Percentiles rank a stretch among this genome's conserved stretches.
Conservation (phyloP, 371 early-diverging fungal species). For the Sporodiniella umbellata region DNA sequence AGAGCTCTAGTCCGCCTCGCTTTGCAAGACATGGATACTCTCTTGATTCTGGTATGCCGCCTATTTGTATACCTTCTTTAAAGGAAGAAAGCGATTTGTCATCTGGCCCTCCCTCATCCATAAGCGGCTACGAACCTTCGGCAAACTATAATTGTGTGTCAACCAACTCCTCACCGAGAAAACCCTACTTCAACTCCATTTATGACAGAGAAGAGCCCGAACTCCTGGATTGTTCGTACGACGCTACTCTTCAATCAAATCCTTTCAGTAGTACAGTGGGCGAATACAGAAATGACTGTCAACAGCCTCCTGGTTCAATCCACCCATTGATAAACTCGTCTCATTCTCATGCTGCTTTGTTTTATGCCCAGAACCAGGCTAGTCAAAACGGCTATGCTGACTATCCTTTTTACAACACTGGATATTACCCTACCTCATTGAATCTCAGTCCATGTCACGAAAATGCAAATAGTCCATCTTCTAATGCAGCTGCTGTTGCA, state of each 20-base stretch:
- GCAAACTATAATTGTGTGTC: constrained; percentile 20
- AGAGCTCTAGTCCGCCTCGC: constrained; percentile 17
- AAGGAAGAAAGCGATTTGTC: constrained; percentile 25
- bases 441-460: constrained; percentile 19
- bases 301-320: background rate
- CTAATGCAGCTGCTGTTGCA: constrained; percentile 2
- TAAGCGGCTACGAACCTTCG: constrained; percentile 20
- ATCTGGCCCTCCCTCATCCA: constrained; percentile 24
- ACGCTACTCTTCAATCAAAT: background rate
- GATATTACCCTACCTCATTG: constrained; percentile 22
- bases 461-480: constrained; percentile 1
- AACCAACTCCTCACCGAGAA: constrained; percentile 16
- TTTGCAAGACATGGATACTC: constrained; percentile 17
- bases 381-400: constrained; percentile 10
- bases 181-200: constrained; percentile 17
- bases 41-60: constrained; percentile 13
- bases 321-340: background rate
- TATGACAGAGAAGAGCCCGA: constrained; percentile 20
- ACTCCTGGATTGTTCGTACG: constrained; percentile 15
- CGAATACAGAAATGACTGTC: background rate
- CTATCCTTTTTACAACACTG: constrained; percentile 19
- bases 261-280: background rate
- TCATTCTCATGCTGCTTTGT: background rate
- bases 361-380: background rate
- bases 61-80: constrained; percentile 19